Evolutionary conservation across 1,139 yeast species (phyloP).

Genomic region (Nadsonia starkeyi-henricii): DNA sequence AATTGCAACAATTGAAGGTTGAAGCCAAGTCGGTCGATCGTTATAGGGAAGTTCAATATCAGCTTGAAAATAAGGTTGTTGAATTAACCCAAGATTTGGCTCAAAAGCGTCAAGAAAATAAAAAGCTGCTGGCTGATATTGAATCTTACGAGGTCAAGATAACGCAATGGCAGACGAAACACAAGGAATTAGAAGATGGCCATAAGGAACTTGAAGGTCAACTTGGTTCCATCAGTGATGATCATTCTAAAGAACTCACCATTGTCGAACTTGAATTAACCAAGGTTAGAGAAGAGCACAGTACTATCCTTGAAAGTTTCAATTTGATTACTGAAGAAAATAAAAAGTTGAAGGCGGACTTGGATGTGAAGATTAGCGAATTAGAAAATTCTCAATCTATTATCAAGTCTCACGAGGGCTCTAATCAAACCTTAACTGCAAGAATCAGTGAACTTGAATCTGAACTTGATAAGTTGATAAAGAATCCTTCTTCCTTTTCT

Average conservation of each 20-base stretch:
- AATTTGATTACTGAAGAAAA: constrained; percentile 54
- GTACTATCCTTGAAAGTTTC: constrained; percentile 48
- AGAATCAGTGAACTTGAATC: constrained; percentile 57
- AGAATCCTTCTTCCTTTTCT: constrained; percentile 21
- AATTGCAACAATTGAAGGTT: constrained; percentile 47
- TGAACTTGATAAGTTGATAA: constrained; percentile 37
- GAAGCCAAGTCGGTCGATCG: constrained; percentile 90
- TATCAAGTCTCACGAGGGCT: constrained; percentile 19
- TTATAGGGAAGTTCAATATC: constrained; percentile 80
- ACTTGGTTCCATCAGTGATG: constrained; percentile 42
- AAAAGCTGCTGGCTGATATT: constrained; percentile 51
- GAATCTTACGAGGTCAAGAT: constrained; percentile 31
- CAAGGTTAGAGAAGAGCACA: constrained; percentile 38
- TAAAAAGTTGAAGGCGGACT: constrained; percentile 41
- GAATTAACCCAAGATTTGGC: constrained; percentile 81
- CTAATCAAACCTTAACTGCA: constrained; percentile 33
- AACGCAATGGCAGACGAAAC: constrained; percentile 21
- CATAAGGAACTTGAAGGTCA: constrained; percentile 30
- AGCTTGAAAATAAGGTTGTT: constrained; percentile 88
- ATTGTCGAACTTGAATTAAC: constrained; percentile 34
- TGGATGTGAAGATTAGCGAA: constrained; percentile 49
- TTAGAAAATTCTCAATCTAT: constrained; percentile 18
- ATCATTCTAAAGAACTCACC: constrained; percentile 39
- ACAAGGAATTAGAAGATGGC: constrained; percentile 18
- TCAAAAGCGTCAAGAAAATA: constrained; percentile 66